phyloP scores from a whole-genome alignment of 192 early-diverging fungal genomes.

The Coemansia interrupta region DNA sequence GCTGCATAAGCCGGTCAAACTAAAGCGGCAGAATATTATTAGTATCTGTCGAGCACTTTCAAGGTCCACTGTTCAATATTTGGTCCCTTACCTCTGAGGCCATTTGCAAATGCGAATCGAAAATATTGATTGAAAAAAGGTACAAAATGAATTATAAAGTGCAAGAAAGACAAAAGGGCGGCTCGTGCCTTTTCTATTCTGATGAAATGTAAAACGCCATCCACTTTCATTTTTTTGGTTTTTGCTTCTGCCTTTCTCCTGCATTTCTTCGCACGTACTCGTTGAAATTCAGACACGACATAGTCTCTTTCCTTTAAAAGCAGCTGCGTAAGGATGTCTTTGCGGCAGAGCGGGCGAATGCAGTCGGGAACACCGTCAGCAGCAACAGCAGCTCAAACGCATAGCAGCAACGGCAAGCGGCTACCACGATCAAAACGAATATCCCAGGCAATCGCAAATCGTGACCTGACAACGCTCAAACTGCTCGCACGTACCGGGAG shows the following conservation, averaged over 20 bases:
- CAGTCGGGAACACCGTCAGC: neutral
- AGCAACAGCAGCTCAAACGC: neutral
- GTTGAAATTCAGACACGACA: neutral
- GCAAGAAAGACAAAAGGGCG: neutral
- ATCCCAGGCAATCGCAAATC: constrained; percentile 27
- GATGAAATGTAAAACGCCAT: too few species aligned
- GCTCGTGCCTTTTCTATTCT: too few species aligned
- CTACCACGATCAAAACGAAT: constrained; percentile 31
- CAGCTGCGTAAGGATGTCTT: neutral
- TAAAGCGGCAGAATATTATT: constrained; percentile 8
- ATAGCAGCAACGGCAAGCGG: constrained; percentile 1
- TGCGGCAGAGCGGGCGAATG: neutral
- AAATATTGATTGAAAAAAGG: constrained; percentile 1
- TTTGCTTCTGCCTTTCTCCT: neutral
- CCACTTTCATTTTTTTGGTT: neutral
- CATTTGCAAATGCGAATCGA: constrained; percentile 13
- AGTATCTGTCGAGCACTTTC: neutral
- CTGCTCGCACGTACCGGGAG: constrained; percentile 32
- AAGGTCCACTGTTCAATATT: neutral
- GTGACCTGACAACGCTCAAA: constrained; percentile 41
- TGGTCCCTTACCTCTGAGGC: constrained; percentile 27
- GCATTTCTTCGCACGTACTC: neutral
- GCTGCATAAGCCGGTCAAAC: constrained; percentile 49
- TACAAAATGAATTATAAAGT: constrained; percentile 1
- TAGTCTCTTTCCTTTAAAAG: neutral